Conservation (phyloP, 2,329 filamentous ascomycete species). For the Colletotrichum magnum region DNA sequence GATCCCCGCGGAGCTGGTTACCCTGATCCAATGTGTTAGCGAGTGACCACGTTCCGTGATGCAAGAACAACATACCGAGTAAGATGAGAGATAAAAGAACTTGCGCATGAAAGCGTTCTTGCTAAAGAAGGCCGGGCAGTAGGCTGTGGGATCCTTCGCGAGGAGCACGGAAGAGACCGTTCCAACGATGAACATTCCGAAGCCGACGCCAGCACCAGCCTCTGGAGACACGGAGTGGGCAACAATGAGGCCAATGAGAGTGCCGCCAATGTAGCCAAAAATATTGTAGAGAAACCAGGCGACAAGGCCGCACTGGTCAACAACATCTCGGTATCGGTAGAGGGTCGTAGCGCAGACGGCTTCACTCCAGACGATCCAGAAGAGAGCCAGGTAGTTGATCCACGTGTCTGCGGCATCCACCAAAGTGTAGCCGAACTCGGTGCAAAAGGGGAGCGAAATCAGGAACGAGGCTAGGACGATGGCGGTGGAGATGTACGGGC, state of each 20-base stretch:
- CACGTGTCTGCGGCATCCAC: constrained; percentile 66
- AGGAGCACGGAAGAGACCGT: constrained; percentile 52
- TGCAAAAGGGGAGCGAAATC: constrained; percentile 67
- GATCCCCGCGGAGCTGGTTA: constrained; percentile 34
- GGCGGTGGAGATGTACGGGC: constrained; percentile 58
- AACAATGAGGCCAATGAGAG: constrained; percentile 62
- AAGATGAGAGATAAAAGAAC: constrained; percentile 28
- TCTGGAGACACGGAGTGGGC: constrained; percentile 58
- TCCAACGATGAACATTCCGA: constrained; percentile 62
- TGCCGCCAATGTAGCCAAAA: constrained; percentile 62
- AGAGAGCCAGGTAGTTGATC: constrained; percentile 65
- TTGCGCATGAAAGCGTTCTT: background rate
- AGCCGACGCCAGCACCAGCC: constrained; percentile 62
- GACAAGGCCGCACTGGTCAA: constrained; percentile 57
- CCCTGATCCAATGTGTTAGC: constrained; percentile 13
- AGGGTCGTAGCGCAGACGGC: constrained; percentile 64
- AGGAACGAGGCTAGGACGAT: constrained; percentile 62
- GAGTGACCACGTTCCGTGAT: background rate
- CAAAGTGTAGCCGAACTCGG: constrained; percentile 66
- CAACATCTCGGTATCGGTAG: constrained; percentile 62
- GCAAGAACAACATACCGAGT: constrained; percentile 12
- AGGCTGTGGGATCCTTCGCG: constrained; percentile 42
- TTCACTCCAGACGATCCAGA: constrained; percentile 66
- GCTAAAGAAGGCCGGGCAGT: constrained; percentile 9
- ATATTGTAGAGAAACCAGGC: constrained; percentile 58